Percentiles rank a stretch among this genome's conserved stretches.
These are phyloP conservation scores for Dictyostelium capitatum DNA, from an alignment of 78 protist genomes.

Conservation along the genomic window DNA sequence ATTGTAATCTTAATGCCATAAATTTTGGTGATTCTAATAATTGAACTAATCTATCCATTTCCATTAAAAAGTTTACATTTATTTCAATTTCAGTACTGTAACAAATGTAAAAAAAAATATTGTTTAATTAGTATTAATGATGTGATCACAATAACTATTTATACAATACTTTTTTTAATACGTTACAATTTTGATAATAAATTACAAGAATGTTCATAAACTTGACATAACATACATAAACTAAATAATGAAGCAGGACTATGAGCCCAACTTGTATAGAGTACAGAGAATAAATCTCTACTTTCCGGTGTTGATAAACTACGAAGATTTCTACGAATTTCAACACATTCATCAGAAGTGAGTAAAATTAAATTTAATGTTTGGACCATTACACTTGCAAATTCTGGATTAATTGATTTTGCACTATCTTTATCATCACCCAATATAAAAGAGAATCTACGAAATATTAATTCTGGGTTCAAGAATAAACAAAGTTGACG, in stretches of 20 bases:
- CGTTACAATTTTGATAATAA: conserved; percentile 57
- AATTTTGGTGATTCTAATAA: conserved; percentile 97
- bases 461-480: conserved; percentile 73
- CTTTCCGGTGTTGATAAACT: conserved; percentile 26
- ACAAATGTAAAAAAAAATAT: background rate
- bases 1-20: conserved; percentile 82
- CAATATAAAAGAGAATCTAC: conserved; percentile 49
- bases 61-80: conserved; percentile 92
- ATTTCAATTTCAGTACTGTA: conserved; percentile 87
- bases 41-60: conserved; percentile 96
- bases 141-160: background rate
- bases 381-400: conserved; percentile 87
- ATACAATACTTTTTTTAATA: background rate
- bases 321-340: conserved; percentile 69
- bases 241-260: conserved; percentile 78
- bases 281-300: conserved; percentile 72
- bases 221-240: conserved; percentile 81
- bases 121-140: background rate
- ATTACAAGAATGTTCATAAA: conserved; percentile 68
- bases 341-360: conserved; percentile 87
- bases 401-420: conserved; percentile 78
- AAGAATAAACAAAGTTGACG: conserved; percentile 77
- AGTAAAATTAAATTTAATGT: conserved; percentile 90
- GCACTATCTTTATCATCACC: conserved; percentile 9
- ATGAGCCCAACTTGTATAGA: conserved; percentile 83